These are phyloP conservation scores for Biscogniauxia sp. DNA, from an alignment of 2,329 filamentous ascomycete genomes.

Conservation along the genomic window DNA sequence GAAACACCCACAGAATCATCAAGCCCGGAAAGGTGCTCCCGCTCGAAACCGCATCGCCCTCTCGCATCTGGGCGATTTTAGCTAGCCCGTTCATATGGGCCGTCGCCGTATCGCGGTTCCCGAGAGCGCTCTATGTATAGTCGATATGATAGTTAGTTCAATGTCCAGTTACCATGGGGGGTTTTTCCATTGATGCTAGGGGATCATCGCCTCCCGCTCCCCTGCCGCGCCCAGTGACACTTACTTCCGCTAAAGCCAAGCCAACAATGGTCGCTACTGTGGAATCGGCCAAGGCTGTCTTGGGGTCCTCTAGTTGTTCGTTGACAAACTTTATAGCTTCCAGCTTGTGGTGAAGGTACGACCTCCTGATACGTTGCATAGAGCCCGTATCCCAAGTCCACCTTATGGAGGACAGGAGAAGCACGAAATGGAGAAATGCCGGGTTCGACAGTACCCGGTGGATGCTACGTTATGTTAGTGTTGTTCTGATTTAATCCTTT, in stretches of 20 bases:
- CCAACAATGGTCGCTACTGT: slow-evolving; percentile 24
- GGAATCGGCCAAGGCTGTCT: slow-evolving; percentile 14
- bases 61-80: slow-evolving; percentile 18
- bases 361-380: slow-evolving; percentile 22
- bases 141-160: slow-evolving; percentile 6
- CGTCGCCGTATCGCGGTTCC: slow-evolving; percentile 21
- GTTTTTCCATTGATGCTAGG: background rate
- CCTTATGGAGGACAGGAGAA: slow-evolving; percentile 24
- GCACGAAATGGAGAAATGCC: slow-evolving; percentile 21
- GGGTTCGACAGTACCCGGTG: slow-evolving; percentile 22
- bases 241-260: slow-evolving; percentile 23
- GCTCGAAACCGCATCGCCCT: slow-evolving; percentile 14
- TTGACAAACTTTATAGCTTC: slow-evolving; percentile 27
- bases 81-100: slow-evolving; percentile 23
- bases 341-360: slow-evolving; percentile 23
- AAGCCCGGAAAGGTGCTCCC: slow-evolving; percentile 22
- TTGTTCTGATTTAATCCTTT: background rate
- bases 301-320: slow-evolving; percentile 21
- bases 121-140: slow-evolving; percentile 23
- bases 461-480: slow-evolving; percentile 11
- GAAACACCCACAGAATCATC: slow-evolving; percentile 18
- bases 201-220: background rate
- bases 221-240: background rate
- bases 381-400: slow-evolving; percentile 27
- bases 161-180: background rate